Evolutionary conservation across 306 rosid species (phyloP).

Genomic region (Cajanus cajan): DNA sequence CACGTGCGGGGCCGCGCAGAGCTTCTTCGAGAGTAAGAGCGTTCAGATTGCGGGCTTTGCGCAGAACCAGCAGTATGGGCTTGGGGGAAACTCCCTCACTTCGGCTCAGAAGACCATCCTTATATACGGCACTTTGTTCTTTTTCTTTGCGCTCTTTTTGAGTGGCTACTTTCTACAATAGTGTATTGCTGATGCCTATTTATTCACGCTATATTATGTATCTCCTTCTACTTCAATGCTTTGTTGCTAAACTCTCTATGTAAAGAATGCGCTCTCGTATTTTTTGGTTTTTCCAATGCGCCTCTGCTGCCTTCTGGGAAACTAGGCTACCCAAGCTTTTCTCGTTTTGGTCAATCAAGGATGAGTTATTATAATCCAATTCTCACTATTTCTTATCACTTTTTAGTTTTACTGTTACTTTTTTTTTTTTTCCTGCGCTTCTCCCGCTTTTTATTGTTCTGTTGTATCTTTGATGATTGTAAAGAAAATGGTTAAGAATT

Average conservation of each 20-base stretch:
- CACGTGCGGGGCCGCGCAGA: conserved; percentile 88
- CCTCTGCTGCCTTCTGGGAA: too few relatives aligned
- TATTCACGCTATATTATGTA: background rate
- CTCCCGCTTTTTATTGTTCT: background rate
- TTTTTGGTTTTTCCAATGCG: too few relatives aligned
- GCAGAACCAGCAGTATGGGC: conserved; percentile 89
- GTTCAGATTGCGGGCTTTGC: conserved; percentile 95
- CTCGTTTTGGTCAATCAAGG: background rate
- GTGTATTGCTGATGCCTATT: background rate
- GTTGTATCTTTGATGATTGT: background rate
- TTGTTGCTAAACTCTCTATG: background rate
- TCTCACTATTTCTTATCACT: background rate
- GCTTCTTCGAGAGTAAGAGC: conserved; percentile 85
- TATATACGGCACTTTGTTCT: conserved; percentile 72
- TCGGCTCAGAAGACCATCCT: conserved; percentile 87
- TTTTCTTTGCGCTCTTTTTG: conserved; percentile 75
- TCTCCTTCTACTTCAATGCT: background rate
- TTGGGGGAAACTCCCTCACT: conserved; percentile 85
- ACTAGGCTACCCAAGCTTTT: background rate
- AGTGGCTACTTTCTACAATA: conserved; percentile 90
- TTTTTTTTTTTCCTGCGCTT: too few relatives aligned
- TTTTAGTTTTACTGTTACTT: too few relatives aligned
- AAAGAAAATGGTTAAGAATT: background rate
- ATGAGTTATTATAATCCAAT: background rate
- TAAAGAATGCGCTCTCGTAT: too few relatives aligned